Conservation (phyloP, 139 green algal genomes). For the Chlorella sp. region DNA sequence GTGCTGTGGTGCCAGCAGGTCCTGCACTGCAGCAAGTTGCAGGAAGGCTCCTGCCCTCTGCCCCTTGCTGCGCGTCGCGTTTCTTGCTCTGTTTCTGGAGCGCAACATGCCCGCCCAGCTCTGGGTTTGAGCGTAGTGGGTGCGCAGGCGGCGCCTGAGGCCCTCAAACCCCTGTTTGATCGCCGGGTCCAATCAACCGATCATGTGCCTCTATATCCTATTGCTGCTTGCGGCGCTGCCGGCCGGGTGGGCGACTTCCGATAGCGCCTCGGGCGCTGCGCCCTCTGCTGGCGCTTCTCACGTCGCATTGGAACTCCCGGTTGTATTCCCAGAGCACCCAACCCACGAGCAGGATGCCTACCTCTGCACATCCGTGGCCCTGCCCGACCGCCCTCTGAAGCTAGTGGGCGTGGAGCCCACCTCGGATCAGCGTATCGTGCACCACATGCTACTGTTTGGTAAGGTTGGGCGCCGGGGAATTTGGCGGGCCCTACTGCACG, state of each 20-base stretch:
- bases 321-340: slow-evolving; percentile 50
- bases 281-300: background rate
- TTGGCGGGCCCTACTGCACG: background rate
- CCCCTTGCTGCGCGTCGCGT: too few relatives aligned
- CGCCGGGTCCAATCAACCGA: too few relatives aligned
- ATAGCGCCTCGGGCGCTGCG: background rate
- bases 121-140: too few relatives aligned
- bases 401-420: slow-evolving; percentile 72
- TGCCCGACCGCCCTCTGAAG: slow-evolving; percentile 68
- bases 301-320: background rate
- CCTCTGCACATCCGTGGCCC: slow-evolving; percentile 63
- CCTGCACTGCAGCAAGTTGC: too few relatives aligned
- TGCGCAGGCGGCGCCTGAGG: too few relatives aligned
- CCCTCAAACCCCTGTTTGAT: too few relatives aligned
- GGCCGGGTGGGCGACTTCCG: background rate
- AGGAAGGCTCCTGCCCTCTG: too few relatives aligned
- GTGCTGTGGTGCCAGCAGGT: too few relatives aligned
- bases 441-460: slow-evolving; percentile 96
- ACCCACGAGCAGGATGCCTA: slow-evolving; percentile 57
- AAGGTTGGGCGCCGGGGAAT: background rate
- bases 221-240: background rate
- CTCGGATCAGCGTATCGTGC: slow-evolving; percentile 73
- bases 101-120: too few relatives aligned
- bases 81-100: too few relatives aligned
- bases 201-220: too few relatives aligned